Evolutionary conservation across 768 basidiomycete genomes (phyloP).

Genomic region (Kwoniella pini): DNA sequence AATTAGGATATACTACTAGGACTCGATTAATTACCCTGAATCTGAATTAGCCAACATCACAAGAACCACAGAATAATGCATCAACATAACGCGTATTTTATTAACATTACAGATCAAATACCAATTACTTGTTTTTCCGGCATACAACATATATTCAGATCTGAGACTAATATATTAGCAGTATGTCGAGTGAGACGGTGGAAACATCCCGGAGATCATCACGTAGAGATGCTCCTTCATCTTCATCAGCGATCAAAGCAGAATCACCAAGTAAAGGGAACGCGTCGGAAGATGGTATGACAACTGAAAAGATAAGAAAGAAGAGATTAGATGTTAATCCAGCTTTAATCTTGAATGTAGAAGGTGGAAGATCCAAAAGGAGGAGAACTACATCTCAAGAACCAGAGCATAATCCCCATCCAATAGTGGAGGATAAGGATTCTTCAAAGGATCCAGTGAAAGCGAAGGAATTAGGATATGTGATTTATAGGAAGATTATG

Average conservation of each 20-base stretch:
- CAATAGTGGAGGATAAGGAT: conserved; percentile 24
- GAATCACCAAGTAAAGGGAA: conserved; percentile 1
- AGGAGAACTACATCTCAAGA: conserved; percentile 33
- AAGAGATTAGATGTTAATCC: conserved; percentile 39
- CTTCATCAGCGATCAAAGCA: conserved; percentile 2
- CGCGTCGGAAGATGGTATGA: conserved; percentile 2
- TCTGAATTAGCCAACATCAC: too few species aligned
- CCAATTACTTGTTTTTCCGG: too few species aligned
- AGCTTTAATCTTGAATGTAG: conserved; percentile 37
- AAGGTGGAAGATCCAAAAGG: conserved; percentile 33
- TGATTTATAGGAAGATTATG: conserved; percentile 43
- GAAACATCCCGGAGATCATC: not conserved
- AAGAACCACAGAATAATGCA: too few species aligned
- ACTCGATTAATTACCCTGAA: too few species aligned
- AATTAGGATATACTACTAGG: too few species aligned
- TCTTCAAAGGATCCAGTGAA: conserved; percentile 41
- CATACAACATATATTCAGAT: not conserved
- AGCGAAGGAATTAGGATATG: conserved; percentile 35
- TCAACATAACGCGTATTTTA: too few species aligned
- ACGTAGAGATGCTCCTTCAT: not conserved
- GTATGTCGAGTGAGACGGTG: not conserved
- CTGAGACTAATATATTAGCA: not conserved
- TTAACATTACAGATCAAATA: too few species aligned
- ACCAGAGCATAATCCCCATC: conserved; percentile 11
- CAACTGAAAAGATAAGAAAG: conserved; percentile 15